Evolutionary conservation across 1,284 basidiomycete genomes (phyloP).

Genomic region (Malassezia brasiliensis): DNA sequence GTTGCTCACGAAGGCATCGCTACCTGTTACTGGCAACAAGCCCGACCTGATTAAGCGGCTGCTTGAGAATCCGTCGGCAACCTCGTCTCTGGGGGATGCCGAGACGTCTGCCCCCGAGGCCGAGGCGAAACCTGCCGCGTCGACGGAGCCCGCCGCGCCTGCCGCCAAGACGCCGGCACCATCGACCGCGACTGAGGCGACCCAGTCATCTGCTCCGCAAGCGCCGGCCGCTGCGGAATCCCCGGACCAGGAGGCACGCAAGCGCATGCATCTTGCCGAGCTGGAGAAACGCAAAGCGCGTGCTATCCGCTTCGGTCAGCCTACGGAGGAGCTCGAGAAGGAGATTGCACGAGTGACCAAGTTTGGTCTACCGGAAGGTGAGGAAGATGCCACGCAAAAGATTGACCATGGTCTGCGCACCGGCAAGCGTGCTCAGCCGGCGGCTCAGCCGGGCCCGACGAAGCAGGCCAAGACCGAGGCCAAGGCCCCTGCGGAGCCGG

Average conservation of each 20-base stretch:
- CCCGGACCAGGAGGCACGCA: slow-evolving; percentile 19
- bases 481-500: slow-evolving; percentile 9
- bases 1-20: slow-evolving; percentile 24
- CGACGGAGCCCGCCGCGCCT: background rate
- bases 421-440: background rate
- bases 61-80: slow-evolving; percentile 38
- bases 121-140: slow-evolving; percentile 1
- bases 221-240: background rate
- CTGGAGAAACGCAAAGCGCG: slow-evolving; percentile 40
- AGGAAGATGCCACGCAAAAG: slow-evolving; percentile 18
- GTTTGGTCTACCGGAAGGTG: slow-evolving; percentile 31
- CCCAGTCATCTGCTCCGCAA: background rate
- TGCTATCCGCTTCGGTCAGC: slow-evolving; percentile 35
- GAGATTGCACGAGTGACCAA: slow-evolving; percentile 36
- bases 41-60: slow-evolving; percentile 37
- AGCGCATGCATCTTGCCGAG: slow-evolving; percentile 28
- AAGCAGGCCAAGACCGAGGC: slow-evolving; percentile 22
- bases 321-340: slow-evolving; percentile 31
- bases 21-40: slow-evolving; percentile 37
- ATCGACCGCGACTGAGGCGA: background rate
- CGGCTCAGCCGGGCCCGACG: background rate
- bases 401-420: slow-evolving; percentile 11
- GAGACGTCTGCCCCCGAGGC: slow-evolving; percentile 10
- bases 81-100: slow-evolving; percentile 13
- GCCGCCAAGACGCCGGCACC: background rate